Percentiles rank a stretch among this genome's conserved stretches.
phyloP scores from a whole-genome alignment of 129 eudicot species.

The Calendula officinalis region DNA sequence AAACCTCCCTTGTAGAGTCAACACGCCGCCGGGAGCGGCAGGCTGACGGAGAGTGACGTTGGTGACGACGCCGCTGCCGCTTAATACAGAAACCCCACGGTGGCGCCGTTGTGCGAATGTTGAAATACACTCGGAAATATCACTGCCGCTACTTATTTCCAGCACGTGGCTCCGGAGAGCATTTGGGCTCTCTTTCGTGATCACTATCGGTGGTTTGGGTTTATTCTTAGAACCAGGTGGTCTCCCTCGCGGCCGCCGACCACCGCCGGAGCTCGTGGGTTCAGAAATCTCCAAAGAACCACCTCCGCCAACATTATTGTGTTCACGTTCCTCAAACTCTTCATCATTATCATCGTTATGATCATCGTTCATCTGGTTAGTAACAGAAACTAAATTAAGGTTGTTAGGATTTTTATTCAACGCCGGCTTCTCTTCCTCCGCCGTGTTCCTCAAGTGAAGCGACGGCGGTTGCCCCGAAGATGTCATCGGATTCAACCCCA shows the following conservation, averaged over 20 bases:
- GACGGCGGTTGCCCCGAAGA: conserved; percentile 36
- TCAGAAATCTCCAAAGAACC: conserved; percentile 35
- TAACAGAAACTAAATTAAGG: no score
- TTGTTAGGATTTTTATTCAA: conserved; percentile 10
- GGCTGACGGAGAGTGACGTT: conserved; percentile 62
- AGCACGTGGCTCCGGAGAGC: conserved; percentile 63
- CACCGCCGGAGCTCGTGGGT: conserved; percentile 50
- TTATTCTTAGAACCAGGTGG: conserved; percentile 72
- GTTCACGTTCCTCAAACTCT: conserved; percentile 30
- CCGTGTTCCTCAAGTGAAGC: conserved; percentile 21
- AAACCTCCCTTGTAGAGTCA: conserved; percentile 53
- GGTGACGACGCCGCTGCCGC: conserved; percentile 55
- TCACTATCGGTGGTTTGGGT: conserved; percentile 59
- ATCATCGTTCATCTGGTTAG: conserved; percentile 6
- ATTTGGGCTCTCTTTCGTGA: conserved; percentile 66
- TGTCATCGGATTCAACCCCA: conserved; percentile 51
- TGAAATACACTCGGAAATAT: conserved; percentile 48
- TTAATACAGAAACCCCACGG: conserved; percentile 59
- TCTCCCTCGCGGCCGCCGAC: conserved; percentile 63
- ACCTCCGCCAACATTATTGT: conserved; percentile 34
- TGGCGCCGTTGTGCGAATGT: conserved; percentile 59
- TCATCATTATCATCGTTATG: conserved; percentile 35
- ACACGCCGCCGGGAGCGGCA: conserved; percentile 51
- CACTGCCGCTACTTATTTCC: conserved; percentile 55
- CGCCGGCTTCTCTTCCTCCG: conserved; percentile 25